These are phyloP conservation scores for Irpex sp. DNA, from an alignment of 1,284 basidiomycete genomes.

Conservation along the genomic window DNA sequence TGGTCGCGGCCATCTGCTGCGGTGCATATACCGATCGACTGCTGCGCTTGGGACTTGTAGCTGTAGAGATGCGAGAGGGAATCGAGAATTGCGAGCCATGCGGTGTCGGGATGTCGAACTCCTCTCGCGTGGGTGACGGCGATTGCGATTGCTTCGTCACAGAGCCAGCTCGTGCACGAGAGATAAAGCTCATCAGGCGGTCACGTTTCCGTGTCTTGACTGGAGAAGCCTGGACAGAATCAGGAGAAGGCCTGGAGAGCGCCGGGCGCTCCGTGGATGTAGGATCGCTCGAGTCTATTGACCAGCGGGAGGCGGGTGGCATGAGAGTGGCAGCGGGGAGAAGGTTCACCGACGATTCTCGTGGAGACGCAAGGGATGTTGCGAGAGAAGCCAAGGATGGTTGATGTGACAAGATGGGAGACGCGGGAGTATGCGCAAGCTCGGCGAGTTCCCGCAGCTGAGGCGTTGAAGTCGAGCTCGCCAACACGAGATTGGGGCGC, in stretches of 20 bases:
- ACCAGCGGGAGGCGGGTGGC: constrained; percentile 27
- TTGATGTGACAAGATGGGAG: constrained; percentile 10
- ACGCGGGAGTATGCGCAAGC: constrained; percentile 18
- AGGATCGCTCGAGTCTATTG: constrained; percentile 26
- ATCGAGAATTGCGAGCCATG: neutral
- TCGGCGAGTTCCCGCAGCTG: constrained; percentile 24
- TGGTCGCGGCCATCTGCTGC: constrained; percentile 4
- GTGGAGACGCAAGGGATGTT: constrained; percentile 8
- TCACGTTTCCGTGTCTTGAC: constrained; percentile 24
- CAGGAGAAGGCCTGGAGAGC: neutral
- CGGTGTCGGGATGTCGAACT: constrained; percentile 14
- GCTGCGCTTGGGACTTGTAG: neutral
- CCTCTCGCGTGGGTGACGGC: constrained; percentile 13
- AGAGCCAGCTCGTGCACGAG: constrained; percentile 26
- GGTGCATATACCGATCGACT: constrained; percentile 9
- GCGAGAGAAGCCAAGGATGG: constrained; percentile 8
- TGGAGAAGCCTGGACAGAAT: constrained; percentile 16
- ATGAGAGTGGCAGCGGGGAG: constrained; percentile 8
- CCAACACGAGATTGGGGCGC: constrained; percentile 21
- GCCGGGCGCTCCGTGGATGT: neutral
- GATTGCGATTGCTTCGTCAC: constrained; percentile 20
- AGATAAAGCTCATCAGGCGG: constrained; percentile 29
- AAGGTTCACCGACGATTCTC: constrained; percentile 12
- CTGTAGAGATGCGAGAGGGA: constrained; percentile 15
- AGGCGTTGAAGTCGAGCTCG: constrained; percentile 27